Base-by-base conservation (phyloP, 805 yeast species). In the Wickerhamomyces chambardii region DNA sequence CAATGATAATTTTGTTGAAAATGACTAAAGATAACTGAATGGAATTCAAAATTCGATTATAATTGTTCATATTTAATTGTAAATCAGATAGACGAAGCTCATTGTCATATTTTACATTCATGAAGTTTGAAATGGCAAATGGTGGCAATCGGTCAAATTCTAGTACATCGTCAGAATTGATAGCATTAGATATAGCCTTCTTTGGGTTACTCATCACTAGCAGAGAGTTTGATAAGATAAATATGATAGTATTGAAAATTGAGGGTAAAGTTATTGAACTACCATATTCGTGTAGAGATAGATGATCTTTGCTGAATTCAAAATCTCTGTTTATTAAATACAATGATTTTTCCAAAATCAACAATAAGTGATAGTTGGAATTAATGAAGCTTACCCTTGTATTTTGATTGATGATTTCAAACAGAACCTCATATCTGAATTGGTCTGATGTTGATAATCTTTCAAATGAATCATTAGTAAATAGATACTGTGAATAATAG, bases 321-420 rank as follows among this genome's bases (percentile, higher is more conserved):
- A 48, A 48, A 9, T 45, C 40, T 3, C 28, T 29, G 18, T 34
- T 35, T 31, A 42, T 40, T 17, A 27, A 21, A 15, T n/a, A 17
- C 15, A 36, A 40, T 6, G 48, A 32, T 3, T 32, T 16, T 24
- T 48, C 44, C 6, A 51, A 32, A 2, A 40, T 28, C 2, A 42
- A 28, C 2, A 40, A 24, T 33, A 46, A 28, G 10, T 44, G 48
- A 18, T 33, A 46, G 21, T 51, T 53, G 8, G 31, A 11, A 24
- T 14, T 37, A 7, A n/a, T 15, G 31, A 39, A 44, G 26, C 50
- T 42, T 3, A 35, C 36, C 22, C 43, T 46, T 24, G 40, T 33
- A 36, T 51, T 50, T 22, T 51, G 53, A 30, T 51, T 55, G 32
- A 50, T 40, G 5, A 45, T 32, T 30, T 51, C 56, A 40, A 51